Conservation (phyloP, 1,284 basidiomycete genomes). For the Ceratorhiza oryzae-sativae region DNA sequence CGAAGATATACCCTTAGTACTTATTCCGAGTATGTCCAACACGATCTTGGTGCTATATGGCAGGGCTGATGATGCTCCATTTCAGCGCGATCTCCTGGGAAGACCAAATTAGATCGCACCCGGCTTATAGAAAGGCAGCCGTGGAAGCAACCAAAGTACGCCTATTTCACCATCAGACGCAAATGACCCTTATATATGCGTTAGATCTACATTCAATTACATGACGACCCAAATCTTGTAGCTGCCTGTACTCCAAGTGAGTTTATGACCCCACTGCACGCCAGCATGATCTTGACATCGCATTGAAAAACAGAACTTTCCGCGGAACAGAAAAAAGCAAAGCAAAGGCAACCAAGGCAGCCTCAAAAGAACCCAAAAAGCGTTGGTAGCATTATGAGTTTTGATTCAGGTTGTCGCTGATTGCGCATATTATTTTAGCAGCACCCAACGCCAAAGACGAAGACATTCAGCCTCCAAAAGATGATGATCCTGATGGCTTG, state of each 20-base stretch:
- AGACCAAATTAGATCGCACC: slow-evolving; percentile 77
- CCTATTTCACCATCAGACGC: slow-evolving; percentile 13
- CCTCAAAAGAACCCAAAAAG: slow-evolving; percentile 73
- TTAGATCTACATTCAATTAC: slow-evolving; percentile 76
- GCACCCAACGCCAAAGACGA: slow-evolving; percentile 74
- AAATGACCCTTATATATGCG: background rate
- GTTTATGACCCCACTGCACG: slow-evolving; percentile 7
- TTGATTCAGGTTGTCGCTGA: slow-evolving; percentile 40
- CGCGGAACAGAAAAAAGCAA: slow-evolving; percentile 86
- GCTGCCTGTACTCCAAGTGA: slow-evolving; percentile 54
- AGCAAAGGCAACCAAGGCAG: slow-evolving; percentile 89
- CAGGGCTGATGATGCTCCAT: background rate
- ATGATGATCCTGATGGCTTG: slow-evolving; percentile 84
- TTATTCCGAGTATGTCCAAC: slow-evolving; percentile 72
- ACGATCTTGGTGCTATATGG: background rate
- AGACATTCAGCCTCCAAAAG: slow-evolving; percentile 64
- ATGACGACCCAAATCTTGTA: slow-evolving; percentile 76
- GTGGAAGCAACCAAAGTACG: slow-evolving; percentile 68
- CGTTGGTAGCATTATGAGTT: slow-evolving; percentile 48
- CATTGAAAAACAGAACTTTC: slow-evolving; percentile 53
- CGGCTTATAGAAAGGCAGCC: slow-evolving; percentile 78
- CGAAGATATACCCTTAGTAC: slow-evolving; percentile 88
- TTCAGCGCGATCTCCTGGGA: slow-evolving; percentile 70
- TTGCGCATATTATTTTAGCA: slow-evolving; percentile 48
- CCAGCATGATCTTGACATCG: background rate